A percentile compares a stretch with the other conserved stretches of the same genome.
phyloP scores from a whole-genome alignment of 441 rosid species.

The Gossypium aridum region DNA sequence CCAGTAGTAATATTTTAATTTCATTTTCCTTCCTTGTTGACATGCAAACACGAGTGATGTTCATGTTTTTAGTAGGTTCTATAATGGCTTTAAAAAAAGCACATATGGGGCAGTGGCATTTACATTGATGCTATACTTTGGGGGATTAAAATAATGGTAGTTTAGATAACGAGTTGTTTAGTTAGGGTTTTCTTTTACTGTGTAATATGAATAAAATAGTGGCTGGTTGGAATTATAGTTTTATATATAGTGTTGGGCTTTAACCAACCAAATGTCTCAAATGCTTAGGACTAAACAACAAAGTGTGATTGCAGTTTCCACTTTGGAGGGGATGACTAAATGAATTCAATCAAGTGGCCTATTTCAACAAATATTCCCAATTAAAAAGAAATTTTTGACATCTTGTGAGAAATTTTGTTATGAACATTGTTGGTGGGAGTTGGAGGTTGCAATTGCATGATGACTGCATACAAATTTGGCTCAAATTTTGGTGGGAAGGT shows the following conservation, averaged over 20 bases:
- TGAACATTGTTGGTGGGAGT: neutral
- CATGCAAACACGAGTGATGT: neutral
- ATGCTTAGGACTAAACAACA: slow-evolving; percentile 3
- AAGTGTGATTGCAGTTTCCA: slow-evolving; percentile 3
- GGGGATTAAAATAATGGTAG: neutral
- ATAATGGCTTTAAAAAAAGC: too few species aligned
- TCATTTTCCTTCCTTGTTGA: slow-evolving; percentile 23
- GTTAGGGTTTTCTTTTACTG: neutral
- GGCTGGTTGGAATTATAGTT: slow-evolving; percentile 4
- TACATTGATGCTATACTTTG: neutral
- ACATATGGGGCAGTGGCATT: neutral
- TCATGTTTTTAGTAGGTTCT: slow-evolving; percentile 12
- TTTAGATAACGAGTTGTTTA: neutral
- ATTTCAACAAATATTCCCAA: too few species aligned
- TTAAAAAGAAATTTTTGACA: neutral
- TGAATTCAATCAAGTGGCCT: neutral
- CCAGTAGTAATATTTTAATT: too few species aligned
- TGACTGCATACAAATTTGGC: neutral
- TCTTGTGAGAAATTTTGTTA: neutral
- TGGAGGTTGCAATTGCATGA: neutral
- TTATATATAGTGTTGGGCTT: slow-evolving; percentile 20
- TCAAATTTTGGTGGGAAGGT: neutral
- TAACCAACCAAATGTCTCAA: slow-evolving; percentile 35
- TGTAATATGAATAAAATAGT: neutral
- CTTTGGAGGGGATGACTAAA: slow-evolving; percentile 17